phyloP scores from a whole-genome alignment of 2,329 filamentous ascomycete genomes.

The Cladosporium austrohemisphaericum region DNA sequence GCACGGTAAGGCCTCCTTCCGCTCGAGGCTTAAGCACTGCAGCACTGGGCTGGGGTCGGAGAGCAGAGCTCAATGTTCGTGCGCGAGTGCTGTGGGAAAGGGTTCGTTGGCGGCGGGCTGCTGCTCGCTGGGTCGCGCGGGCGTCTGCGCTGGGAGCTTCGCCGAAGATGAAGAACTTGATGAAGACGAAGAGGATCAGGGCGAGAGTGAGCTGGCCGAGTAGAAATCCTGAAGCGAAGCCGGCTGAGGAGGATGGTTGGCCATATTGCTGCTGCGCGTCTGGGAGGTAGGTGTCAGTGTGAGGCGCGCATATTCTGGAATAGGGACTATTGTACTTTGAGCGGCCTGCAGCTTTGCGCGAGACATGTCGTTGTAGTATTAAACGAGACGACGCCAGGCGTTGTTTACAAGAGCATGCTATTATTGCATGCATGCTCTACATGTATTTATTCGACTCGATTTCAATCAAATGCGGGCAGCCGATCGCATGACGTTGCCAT shows the following conservation, averaged over 20 bases:
- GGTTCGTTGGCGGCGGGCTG: constrained; percentile 68
- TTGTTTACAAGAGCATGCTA: background rate
- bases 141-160: constrained; percentile 82
- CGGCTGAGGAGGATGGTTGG: constrained; percentile 37
- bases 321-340: constrained; percentile 21
- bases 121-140: constrained; percentile 70
- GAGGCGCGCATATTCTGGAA: background rate
- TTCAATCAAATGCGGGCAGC: constrained; percentile 15
- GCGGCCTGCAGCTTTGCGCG: constrained; percentile 34
- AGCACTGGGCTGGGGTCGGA: constrained; percentile 31
- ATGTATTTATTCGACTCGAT: background rate
- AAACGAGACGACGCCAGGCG: background rate
- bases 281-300: constrained; percentile 7
- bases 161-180: constrained; percentile 99
- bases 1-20: constrained; percentile 65
- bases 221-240: constrained; percentile 90
- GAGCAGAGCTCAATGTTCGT: constrained; percentile 33
- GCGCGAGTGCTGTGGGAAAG: constrained; percentile 59
- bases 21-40: constrained; percentile 28
- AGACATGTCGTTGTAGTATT: constrained; percentile 25
- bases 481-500: constrained; percentile 9
- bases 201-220: constrained; percentile 91
- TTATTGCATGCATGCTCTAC: background rate
- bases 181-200: constrained; percentile 86
- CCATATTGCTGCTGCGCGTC: constrained; percentile 23